phyloP scores from a whole-genome alignment of 176 grass and related monocot genomes.

The Hsuehochloa calcarea region DNA sequence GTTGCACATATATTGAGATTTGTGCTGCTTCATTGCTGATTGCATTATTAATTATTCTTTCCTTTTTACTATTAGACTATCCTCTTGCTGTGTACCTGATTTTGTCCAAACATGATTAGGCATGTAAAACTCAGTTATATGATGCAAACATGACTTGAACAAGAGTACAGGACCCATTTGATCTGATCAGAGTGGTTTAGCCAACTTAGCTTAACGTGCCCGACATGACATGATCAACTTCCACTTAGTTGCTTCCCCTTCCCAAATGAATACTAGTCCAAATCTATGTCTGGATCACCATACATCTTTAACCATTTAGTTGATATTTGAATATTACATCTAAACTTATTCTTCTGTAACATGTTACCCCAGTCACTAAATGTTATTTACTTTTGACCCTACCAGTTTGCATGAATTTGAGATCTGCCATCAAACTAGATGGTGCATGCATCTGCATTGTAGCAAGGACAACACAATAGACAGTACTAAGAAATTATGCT shows the following conservation, averaged over 20 bases:
- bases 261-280: slow-evolving; percentile 4
- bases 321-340: slow-evolving; percentile 31
- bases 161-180: slow-evolving; percentile 17
- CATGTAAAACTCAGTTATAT: slow-evolving; percentile 22
- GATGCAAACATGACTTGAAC: slow-evolving; percentile 21
- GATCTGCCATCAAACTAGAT: slow-evolving; percentile 19
- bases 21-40: slow-evolving; percentile 25
- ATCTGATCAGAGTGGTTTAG: slow-evolving; percentile 26
- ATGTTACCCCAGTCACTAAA: slow-evolving; percentile 10
- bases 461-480: not conserved
- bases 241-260: slow-evolving; percentile 21
- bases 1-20: slow-evolving; percentile 20
- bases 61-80: not conserved
- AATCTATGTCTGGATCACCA: not conserved
- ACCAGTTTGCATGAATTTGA: slow-evolving; percentile 24
- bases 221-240: slow-evolving; percentile 10
- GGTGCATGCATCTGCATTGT: slow-evolving; percentile 11
- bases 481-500: slow-evolving; percentile 31
- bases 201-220: slow-evolving; percentile 17
- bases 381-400: slow-evolving; percentile 31
- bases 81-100: slow-evolving; percentile 25
- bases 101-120: slow-evolving; percentile 25
- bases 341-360: slow-evolving; percentile 20
- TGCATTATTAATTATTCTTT: not conserved
- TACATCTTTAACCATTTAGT: not conserved